Evolutionary conservation across 495 filamentous ascomycete genomes (phyloP), one percentile per base, ranked within the genome.

Genomic region (Annulohypoxylon nitens): DNA sequence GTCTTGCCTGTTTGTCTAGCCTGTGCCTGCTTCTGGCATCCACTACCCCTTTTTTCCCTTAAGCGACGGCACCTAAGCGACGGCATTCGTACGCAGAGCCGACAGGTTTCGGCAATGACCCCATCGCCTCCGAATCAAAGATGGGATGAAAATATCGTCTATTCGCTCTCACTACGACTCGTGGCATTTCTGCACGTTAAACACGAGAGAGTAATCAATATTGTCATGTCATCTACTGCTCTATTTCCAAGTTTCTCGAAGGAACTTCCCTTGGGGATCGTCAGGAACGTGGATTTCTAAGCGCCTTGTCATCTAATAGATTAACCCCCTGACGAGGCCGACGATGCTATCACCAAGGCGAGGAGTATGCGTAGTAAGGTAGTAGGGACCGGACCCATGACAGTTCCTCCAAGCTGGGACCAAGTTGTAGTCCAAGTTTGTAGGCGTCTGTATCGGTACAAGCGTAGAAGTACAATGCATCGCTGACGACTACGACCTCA

Each of bases 361-460:
- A 30, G 47, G 45, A 37, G 47, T 39, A 45, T 43, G 33, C 34
- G 68, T 53, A 60, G 61, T 51, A 47, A 18, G 10, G 23, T 3
- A 18, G 47, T 20, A 30, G 5, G 30, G 30, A 6, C 30, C 30
- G 5, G 11, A 51, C 51, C 36, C n/a, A 39, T 25, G 67, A 33
- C n/a, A 16, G 25, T 43, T 68, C 39, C 65, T 58, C 43, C 45
- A 50, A 34, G 57, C 18, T 14, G 30, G 36, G 57, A 26, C 18
- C 23, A 34, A 20, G 43, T 60, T 43, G 60, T 43, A 43, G 39
- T 14, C 39, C 39, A 43, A 43, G 39, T 43, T 39, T 43, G 39
- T 59, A 64, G 41, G 61, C n/a, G 34, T 54, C 25, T 71, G 61
- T 71, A 71, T 36, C 61, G 8, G 11, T 54, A 64, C 61, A 23